Base-by-base conservation (phyloP, 495 filamentous ascomycete genomes). In the Bathelium albidoporum region DNA sequence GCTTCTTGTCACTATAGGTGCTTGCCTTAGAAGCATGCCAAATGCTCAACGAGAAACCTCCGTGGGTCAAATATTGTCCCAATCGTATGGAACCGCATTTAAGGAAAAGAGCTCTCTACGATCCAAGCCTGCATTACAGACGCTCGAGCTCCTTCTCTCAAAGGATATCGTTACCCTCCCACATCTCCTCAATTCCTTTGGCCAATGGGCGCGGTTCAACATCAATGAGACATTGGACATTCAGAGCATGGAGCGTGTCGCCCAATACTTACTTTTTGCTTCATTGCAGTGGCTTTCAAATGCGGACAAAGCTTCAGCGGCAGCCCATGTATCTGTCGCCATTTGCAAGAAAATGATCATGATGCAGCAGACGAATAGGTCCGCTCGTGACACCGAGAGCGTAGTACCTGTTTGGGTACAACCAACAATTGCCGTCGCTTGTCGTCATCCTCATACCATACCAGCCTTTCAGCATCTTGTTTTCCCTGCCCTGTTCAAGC, bases 381-480 rank as follows among this genome's bases (percentile, higher is more conserved):
- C 59, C 36, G 4, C 36, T 45, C 58, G 66, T 34, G 39, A 62
- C 1, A 72, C 74, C n/a, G 71, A 74, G 70, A 43, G 61, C 79
- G 41, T 71, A 77, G 9, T 78, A 14, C 71, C 75, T 11, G 53
- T 74, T 20, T 85, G 82, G 82, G 72, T 78, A 49, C 63, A 67
- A 18, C 83, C 80, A 70, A 76, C 85, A 26, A 73, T 77, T 49
- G 74, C 72, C 53, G 74, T 71, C 39, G 64, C 84, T 11, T 59
- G 79, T 34, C 75, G 74, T 20, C 76, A 85, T 58, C 72, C 79
- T 10, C 78, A 81, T n/a, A 74, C 77, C 41, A 64, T 91, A 10
- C 86, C 88, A 63, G 79, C 82, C 55, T 79, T 91, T 53, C 88
- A 86, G 63, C 82, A 80, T 45, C 86, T 93, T 72, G 77, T 91